Evolutionary conservation across 495 filamentous ascomycete genomes (phyloP).

Genomic region (Penicillium soppii): DNA sequence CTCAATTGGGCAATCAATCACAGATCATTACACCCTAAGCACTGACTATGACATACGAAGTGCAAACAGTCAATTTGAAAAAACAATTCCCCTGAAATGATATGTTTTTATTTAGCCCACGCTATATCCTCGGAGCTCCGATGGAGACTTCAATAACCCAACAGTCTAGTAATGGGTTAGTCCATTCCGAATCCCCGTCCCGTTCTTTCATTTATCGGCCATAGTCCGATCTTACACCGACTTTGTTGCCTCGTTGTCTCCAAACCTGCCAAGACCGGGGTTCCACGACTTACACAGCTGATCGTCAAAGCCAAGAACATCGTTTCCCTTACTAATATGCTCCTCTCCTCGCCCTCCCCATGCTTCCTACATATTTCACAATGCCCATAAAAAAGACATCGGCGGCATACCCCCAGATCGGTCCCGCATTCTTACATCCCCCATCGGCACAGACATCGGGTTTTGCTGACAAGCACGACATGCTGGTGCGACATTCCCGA

Average conservation of each 20-base stretch:
- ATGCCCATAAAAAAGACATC: neutral
- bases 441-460: neutral
- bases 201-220: neutral
- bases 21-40: neutral
- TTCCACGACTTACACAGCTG: neutral
- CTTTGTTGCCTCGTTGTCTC: conserved; percentile 2
- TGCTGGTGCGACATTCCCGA: conserved; percentile 3
- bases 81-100: no score
- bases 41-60: neutral
- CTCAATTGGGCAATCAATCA: neutral
- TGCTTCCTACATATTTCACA: neutral
- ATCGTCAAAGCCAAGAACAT: conserved; percentile 6
- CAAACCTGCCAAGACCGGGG: conserved; percentile 1
- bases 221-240: conserved; percentile 4
- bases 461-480: conserved; percentile 2
- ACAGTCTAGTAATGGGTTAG: no score
- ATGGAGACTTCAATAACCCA: neutral
- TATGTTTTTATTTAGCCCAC: no score
- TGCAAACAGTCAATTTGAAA: no score
- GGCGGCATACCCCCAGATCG: neutral
- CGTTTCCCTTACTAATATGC: neutral
- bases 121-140: neutral
- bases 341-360: neutral
- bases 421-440: conserved; percentile 11
- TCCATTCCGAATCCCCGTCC: no score